Evolutionary conservation across 495 filamentous ascomycete genomes (phyloP), one percentile per base, ranked within the genome.

Genomic region (Bacidia gigantensis): DNA sequence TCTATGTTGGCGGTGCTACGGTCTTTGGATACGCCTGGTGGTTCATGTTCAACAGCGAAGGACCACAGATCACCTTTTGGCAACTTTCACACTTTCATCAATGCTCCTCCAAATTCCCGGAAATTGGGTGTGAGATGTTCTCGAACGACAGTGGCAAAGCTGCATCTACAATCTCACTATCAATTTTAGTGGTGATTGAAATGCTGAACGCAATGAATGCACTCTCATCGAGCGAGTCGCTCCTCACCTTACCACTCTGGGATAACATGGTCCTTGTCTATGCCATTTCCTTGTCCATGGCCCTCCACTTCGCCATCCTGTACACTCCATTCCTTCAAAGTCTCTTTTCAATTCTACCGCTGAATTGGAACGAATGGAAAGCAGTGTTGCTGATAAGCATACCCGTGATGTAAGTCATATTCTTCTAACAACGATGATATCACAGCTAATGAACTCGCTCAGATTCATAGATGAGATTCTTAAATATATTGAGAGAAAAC

Each of bases 201-300:
- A 99, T 99, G 93, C 73, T 99, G 58, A 99, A 99, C 69, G 93
- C 93, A 53, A 95, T 99, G 87, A 99, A 99, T 65, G 92, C 92
- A 1, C 77, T 99, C 14, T 95, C 89, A 14, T 93, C 87, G 9
- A 90, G 86, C 67, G 93, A 97, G 67, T 94, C 87, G 3, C 82
- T 99, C 2, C 68, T 99, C 26, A 96, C 92, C 11, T 80, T 97
- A 56, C 89, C 88, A 17, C 70, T 99, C 23, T 93, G 87, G 89
- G 78, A 92, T 61, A 99, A 99, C 69, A 88, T 94, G 81, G 88
- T 92, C 75, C 77, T 99, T 9, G 83, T 99, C 51, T 95, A 94
- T 58, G 93, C 93, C 56, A 92, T 99, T 58, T 75, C 75, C 11
- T 68, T 99, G 51, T 95, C 88, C n/a, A 99, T 99, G 93, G 77